Conservation (phyloP, 495 filamentous ascomycete genomes). For the Podospora anserina region DNA sequence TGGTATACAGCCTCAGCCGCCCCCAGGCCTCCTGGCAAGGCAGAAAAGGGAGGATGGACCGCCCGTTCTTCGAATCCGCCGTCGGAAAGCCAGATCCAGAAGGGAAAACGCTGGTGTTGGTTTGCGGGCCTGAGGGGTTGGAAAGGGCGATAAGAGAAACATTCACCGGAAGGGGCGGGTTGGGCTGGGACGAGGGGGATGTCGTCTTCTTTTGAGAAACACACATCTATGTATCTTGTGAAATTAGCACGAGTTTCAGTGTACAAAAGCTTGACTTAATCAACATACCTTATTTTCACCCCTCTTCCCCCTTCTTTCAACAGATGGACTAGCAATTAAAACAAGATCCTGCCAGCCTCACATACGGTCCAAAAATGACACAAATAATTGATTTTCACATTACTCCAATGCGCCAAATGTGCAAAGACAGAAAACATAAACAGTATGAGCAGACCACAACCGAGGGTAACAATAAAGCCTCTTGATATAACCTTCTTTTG, state of each 20-base stretch:
- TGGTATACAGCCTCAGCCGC: constrained; percentile 73
- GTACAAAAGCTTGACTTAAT: no score
- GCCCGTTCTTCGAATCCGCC: constrained; percentile 60
- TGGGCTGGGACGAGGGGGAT: constrained; percentile 79
- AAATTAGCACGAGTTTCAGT: no score
- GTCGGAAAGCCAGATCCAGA: constrained; percentile 43
- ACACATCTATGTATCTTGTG: no score
- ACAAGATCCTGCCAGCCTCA: background rate
- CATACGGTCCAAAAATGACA: background rate
- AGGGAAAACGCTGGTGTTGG: constrained; percentile 62
- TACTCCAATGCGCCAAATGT: background rate
- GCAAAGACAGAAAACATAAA: background rate
- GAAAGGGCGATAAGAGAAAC: constrained; percentile 64
- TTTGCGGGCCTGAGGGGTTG: constrained; percentile 80
- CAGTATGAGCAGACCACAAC: background rate
- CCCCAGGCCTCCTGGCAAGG: constrained; percentile 66
- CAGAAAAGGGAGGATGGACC: constrained; percentile 63
- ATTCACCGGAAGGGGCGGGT: constrained; percentile 46
- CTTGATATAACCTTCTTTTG: background rate
- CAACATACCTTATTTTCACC: no score
- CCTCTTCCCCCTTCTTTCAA: no score
- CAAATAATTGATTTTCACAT: background rate
- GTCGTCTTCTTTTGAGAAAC: constrained; percentile 71
- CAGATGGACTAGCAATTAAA: no score
- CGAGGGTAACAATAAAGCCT: background rate